phyloP scores from a whole-genome alignment of 2,329 filamentous ascomycete genomes.

The Aspergillus hiratsukae region DNA sequence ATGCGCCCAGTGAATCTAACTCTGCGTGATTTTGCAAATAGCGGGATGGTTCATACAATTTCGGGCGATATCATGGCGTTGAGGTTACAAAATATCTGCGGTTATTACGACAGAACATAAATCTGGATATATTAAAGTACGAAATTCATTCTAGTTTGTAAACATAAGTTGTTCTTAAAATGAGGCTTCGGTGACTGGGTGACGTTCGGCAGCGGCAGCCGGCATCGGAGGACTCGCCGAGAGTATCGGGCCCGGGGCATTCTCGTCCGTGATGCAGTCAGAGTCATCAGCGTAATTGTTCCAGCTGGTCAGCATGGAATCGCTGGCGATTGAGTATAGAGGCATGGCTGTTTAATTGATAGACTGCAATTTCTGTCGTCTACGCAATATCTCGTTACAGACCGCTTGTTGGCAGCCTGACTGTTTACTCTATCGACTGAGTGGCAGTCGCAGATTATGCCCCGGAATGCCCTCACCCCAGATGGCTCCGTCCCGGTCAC shows the following conservation, averaged over 20 bases:
- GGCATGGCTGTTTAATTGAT: too few species aligned
- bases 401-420: too few species aligned
- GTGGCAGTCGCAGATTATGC: conserved; percentile 19
- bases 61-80: conserved; percentile 1
- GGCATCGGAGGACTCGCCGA: conserved; percentile 9
- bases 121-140: too few species aligned
- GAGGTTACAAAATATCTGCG: not conserved
- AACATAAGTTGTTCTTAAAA: not conserved
- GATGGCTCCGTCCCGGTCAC: conserved; percentile 21
- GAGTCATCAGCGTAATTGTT: not conserved
- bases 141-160: not conserved
- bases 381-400: too few species aligned
- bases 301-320: not conserved
- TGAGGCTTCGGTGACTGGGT: too few species aligned
- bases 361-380: too few species aligned
- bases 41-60: not conserved
- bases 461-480: conserved; percentile 25
- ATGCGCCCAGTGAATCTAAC: not conserved
- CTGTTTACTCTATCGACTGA: not conserved
- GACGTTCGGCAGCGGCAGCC: not conserved
- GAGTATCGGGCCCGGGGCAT: not conserved
- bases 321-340: too few species aligned
- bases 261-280: not conserved
- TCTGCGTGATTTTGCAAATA: not conserved
- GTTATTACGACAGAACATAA: not conserved